These are phyloP conservation scores for Spencermartinsiella ligniputridi DNA, from an alignment of 1,139 yeast species.

Conservation along the genomic window DNA sequence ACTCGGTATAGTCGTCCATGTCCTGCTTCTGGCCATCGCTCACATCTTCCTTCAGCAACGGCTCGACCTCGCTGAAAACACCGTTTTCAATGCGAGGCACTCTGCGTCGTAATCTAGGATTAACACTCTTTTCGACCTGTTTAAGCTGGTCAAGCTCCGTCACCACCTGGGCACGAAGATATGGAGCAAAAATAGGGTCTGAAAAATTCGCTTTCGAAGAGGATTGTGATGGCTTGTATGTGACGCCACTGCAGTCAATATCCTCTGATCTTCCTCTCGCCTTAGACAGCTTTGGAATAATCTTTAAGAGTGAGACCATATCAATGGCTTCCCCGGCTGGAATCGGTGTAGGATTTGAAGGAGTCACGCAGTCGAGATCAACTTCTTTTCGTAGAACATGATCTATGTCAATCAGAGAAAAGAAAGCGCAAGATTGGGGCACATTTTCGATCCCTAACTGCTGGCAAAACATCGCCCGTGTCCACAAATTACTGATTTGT, in stretches of 20 bases:
- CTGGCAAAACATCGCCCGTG: conserved; percentile 92
- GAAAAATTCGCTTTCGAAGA: conserved; percentile 24
- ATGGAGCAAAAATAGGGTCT: conserved; percentile 24
- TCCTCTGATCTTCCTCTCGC: conserved; percentile 3
- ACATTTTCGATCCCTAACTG: conserved; percentile 84
- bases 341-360: conserved; percentile 70
- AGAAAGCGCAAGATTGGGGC: conserved; percentile 94
- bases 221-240: conserved; percentile 19
- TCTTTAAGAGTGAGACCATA: conserved; percentile 47
- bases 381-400: conserved; percentile 86
- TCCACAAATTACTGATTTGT: conserved; percentile 91
- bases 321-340: conserved; percentile 75
- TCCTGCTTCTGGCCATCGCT: not conserved
- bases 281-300: conserved; percentile 10
- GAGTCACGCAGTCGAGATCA: conserved; percentile 81
- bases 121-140: conserved; percentile 11
- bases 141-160: conserved; percentile 13
- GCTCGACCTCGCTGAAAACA: too few species aligned
- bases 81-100: not conserved
- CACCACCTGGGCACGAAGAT: conserved; percentile 25
- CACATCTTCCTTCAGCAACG: too few species aligned
- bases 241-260: conserved; percentile 11
- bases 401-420: conserved; percentile 91
- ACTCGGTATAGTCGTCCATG: not conserved
- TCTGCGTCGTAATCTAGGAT: conserved; percentile 2